Evolutionary conservation across 306 rosid genomes (phyloP), one percentile per base, ranked within the genome.

Genomic region (Trifolium dubium): DNA sequence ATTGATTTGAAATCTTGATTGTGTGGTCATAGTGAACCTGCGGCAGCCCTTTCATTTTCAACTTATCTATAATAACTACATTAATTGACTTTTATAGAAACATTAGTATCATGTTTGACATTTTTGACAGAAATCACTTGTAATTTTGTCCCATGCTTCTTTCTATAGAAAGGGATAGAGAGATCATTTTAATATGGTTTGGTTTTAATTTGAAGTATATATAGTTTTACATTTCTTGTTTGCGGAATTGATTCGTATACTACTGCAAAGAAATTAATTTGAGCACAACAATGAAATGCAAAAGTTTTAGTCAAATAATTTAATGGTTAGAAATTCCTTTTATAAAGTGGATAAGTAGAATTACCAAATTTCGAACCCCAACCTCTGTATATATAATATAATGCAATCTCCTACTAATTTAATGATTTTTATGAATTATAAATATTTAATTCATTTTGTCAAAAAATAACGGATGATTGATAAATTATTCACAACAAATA

Each of bases 91-190:
- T 31, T 5, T 14, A 31, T 60, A 13, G 10, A 2, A 11, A 30
- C 18, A 30, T 59, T 31, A 30, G 14, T 31, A 13, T 59, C 65
- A 59, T 14, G 3, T 4, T 30, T 59, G 65, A 59, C 65, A 59
- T 12, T 59, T 59, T 59, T 13, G 19, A 31, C 17, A 31, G n/a
- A 4, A n/a, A 50, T 10, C 10, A 50, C 23, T 50, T 50, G 3
- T 58, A 58, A 13, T 18, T 53, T 53, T 53, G 59, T 17, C 59
- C 17, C 64, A 58, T 58, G 64, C 64, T 58, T 30, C 64, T 58
- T 58, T 58, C 64, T 58, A 29, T 58, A 17, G 17, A 12, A 59
- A 59, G 17, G 65, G 41, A 30, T 59, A 30, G 31, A 30, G 10
- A 59, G 18, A 59, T 59, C 18, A 23, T 23, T 23, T 23, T 53